phyloP scores from a whole-genome alignment of 805 yeast genomes.

The Monosporozyma yasuniensis region DNA sequence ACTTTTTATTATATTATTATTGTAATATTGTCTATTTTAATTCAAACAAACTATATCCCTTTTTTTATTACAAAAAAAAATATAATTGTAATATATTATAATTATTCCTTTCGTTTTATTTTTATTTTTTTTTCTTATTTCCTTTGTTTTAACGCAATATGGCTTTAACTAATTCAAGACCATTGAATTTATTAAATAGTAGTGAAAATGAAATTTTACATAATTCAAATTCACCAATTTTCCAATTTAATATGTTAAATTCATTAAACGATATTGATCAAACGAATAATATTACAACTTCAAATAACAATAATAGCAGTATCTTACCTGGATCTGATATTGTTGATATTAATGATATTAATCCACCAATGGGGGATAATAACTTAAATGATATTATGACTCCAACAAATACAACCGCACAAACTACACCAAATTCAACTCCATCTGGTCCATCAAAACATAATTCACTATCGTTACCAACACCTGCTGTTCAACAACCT shows the following conservation, averaged over 20 bases:
- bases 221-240: constrained; percentile 28
- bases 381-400: constrained; percentile 3
- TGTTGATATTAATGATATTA: constrained; percentile 14
- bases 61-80: too few relatives aligned
- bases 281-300: not conserved
- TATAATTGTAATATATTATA: not conserved
- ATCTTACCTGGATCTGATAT: constrained; percentile 12
- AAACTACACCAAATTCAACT: not conserved
- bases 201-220: constrained; percentile 30
- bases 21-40: too few relatives aligned
- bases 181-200: constrained; percentile 40
- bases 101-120: too few relatives aligned
- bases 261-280: not conserved
- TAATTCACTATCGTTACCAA: not conserved
- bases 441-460: not conserved
- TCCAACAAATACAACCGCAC: not conserved
- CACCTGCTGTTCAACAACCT: not conserved
- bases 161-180: constrained; percentile 65
- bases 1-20: not conserved
- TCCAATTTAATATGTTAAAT: constrained; percentile 22
- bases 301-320: constrained; percentile 6
- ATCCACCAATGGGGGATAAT: constrained; percentile 8
- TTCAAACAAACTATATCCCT: too few relatives aligned
- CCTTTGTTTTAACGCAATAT: constrained; percentile 23
- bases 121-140: not conserved